phyloP scores from a whole-genome alignment of 2,329 filamentous ascomycete species.

The Rhytidhysteron rufulum region DNA sequence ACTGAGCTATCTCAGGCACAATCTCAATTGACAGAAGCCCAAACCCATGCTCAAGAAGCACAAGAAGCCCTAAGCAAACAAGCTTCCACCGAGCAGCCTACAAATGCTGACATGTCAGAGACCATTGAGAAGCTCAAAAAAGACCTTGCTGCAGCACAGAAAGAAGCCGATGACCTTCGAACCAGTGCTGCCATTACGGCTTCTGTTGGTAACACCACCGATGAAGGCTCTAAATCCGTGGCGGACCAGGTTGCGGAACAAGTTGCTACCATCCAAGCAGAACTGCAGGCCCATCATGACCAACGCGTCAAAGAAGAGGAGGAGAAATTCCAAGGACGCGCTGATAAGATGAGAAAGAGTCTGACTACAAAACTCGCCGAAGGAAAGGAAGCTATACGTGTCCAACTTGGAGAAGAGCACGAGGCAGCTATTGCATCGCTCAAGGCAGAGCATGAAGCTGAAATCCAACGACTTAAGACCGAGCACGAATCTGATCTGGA shows the following conservation, averaged over 20 bases:
- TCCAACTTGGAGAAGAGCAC: conserved; percentile 38
- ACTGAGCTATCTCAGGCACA: conserved; percentile 28
- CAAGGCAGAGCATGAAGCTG: conserved; percentile 14
- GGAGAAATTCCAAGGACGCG: conserved; percentile 61
- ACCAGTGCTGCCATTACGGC: conserved; percentile 28
- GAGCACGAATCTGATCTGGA: conserved; percentile 35
- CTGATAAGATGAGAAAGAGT: conserved; percentile 65
- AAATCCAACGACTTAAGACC: conserved; percentile 32
- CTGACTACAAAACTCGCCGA: conserved; percentile 59
- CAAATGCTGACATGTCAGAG: conserved; percentile 15
- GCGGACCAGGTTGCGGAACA: conserved; percentile 49
- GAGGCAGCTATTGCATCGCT: conserved; percentile 37
- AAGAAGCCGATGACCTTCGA: conserved; percentile 45
- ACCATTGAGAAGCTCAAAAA: conserved; percentile 33
- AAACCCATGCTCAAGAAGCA: conserved; percentile 10
- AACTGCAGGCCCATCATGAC: conserved; percentile 37
- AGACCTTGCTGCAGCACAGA: conserved; percentile 42
- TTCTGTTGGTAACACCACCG: conserved; percentile 7
- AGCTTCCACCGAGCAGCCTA: conserved; percentile 7
- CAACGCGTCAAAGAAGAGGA: conserved; percentile 58
- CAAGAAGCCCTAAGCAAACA: conserved; percentile 5
- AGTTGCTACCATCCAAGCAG: conserved; percentile 32
- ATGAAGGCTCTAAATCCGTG: conserved; percentile 18
- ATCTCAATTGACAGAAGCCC: conserved; percentile 8
- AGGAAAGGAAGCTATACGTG: conserved; percentile 47